Evolutionary conservation across 2,329 filamentous ascomycete species (phyloP).

Genomic region (Cladobotryum mycophilum): DNA sequence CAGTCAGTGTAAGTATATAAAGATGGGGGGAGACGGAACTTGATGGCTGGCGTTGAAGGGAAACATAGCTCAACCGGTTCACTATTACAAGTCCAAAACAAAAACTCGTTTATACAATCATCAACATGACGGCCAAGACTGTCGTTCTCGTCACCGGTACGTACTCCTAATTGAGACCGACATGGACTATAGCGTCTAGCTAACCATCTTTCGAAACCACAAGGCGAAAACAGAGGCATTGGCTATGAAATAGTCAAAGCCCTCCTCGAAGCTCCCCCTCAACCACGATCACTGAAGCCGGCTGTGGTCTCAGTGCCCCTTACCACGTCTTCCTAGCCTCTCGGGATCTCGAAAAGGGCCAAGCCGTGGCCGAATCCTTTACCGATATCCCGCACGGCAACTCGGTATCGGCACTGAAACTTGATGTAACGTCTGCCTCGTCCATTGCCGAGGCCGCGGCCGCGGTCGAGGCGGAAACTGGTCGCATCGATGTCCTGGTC

Average conservation of each 20-base stretch:
- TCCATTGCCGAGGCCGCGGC: constrained; percentile 17
- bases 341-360: constrained; percentile 30
- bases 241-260: constrained; percentile 36
- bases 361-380: constrained; percentile 40
- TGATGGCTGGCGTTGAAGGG: neutral
- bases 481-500: constrained; percentile 32
- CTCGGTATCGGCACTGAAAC: constrained; percentile 38
- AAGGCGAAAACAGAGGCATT: constrained; percentile 41
- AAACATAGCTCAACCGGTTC: neutral
- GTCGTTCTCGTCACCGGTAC: constrained; percentile 23
- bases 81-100: too few relatives aligned
- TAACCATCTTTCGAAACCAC: neutral
- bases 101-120: too few relatives aligned
- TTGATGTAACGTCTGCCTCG: constrained; percentile 19
- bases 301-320: constrained; percentile 6
- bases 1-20: neutral
- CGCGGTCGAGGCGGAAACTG: constrained; percentile 13
- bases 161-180: neutral
- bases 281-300: neutral
- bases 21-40: neutral
- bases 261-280: constrained; percentile 26
- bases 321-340: constrained; percentile 35
- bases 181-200: neutral
- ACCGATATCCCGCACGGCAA: constrained; percentile 51
- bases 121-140: neutral